Percentiles rank a stretch among this genome's conserved stretches.
Conservation (phyloP, 148 eudicot species). For the Cornus controversa region DNA sequence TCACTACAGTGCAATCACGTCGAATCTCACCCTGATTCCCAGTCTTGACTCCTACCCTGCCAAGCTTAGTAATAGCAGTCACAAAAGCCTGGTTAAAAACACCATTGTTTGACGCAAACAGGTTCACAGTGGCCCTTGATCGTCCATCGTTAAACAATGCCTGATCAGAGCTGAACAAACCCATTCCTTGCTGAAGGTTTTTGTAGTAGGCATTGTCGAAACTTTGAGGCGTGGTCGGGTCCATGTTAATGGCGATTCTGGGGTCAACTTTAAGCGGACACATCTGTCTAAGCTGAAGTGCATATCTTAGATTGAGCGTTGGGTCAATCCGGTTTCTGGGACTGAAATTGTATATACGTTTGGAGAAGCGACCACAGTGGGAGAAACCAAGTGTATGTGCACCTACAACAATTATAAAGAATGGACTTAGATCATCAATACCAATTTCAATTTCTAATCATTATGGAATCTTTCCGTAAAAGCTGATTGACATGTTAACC, state of each 20-base stretch:
- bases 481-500: too few relatives aligned
- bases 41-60: conserved; percentile 63
- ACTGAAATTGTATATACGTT: conserved; percentile 50
- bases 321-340: conserved; percentile 51
- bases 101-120: conserved; percentile 43
- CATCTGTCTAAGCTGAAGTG: conserved; percentile 42
- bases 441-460: too few relatives aligned
- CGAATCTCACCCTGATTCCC: conserved; percentile 72
- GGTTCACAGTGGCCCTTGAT: conserved; percentile 48
- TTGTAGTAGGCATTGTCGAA: conserved; percentile 71
- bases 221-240: conserved; percentile 55
- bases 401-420: conserved; percentile 28
- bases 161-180: conserved; percentile 67
- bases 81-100: conserved; percentile 56
- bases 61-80: conserved; percentile 62
- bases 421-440: too few relatives aligned
- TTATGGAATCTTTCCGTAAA: too few relatives aligned
- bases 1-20: conserved; percentile 39
- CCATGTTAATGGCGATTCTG: conserved; percentile 59
- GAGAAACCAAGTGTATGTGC: conserved; percentile 86
- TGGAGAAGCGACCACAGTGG: conserved; percentile 60
- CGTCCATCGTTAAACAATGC: conserved; percentile 44
- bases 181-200: conserved; percentile 57
- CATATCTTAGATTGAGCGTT: conserved; percentile 47
- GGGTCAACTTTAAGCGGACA: conserved; percentile 70